phyloP scores from a whole-genome alignment of 2,329 filamentous ascomycete species.

The Chaetomium strumarium region DNA sequence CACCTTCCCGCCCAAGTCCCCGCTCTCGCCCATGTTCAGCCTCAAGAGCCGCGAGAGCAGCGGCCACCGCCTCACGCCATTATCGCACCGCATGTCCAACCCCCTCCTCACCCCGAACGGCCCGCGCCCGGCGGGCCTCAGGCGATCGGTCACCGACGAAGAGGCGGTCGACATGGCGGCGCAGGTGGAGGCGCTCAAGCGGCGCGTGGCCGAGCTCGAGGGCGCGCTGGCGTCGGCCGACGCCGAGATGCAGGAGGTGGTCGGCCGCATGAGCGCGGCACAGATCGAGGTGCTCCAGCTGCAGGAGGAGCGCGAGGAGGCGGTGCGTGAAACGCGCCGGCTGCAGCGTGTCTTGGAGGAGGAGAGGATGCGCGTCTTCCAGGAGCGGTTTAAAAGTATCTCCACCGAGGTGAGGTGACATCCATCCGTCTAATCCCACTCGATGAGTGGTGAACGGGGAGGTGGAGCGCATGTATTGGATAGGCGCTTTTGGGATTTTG shows the following conservation, averaged over 20 bases:
- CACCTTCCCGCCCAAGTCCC: conserved; percentile 51
- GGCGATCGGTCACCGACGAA: conserved; percentile 35
- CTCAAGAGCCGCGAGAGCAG: conserved; percentile 28
- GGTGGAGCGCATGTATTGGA: not conserved
- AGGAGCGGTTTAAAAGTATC: conserved; percentile 34
- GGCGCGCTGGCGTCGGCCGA: conserved; percentile 70
- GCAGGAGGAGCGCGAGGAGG: conserved; percentile 68
- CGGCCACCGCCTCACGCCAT: conserved; percentile 3
- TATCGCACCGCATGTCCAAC: conserved; percentile 48
- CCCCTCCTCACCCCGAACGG: conserved; percentile 6
- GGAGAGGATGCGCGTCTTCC: conserved; percentile 54
- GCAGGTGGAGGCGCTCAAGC: conserved; percentile 64
- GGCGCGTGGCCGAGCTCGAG: conserved; percentile 78
- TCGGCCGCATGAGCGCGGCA: conserved; percentile 72
- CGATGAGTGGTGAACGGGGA: not conserved
- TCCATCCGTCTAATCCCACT: not conserved
- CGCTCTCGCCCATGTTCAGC: conserved; percentile 57
- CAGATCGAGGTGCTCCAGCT: conserved; percentile 79
- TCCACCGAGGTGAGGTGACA: conserved; percentile 5
- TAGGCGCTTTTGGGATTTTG: too few relatives aligned
- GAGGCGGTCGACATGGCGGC: conserved; percentile 44
- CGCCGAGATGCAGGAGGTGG: conserved; percentile 76
- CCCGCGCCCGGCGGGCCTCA: conserved; percentile 26
- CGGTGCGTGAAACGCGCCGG: conserved; percentile 62
- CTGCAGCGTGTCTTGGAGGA: conserved; percentile 62